These are phyloP conservation scores for Dioscorea cayenensis DNA, from an alignment of 116 monocot genomes.

Conservation along the genomic window DNA sequence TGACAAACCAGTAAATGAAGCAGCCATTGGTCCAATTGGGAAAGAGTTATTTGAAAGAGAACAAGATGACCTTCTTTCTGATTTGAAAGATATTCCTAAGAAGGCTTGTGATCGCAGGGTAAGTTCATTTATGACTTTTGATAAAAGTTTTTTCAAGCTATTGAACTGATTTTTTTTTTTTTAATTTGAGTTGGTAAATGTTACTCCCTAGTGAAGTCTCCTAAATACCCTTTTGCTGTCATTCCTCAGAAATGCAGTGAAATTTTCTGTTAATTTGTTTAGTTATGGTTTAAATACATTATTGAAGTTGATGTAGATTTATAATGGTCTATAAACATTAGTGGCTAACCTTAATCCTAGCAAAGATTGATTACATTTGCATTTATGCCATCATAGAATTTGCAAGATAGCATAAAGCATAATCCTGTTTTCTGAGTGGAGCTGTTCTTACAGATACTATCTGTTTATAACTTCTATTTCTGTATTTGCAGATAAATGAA, in stretches of 20 bases:
- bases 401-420: background rate
- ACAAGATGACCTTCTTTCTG: slow-evolving; percentile 89
- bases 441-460: background rate
- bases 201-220: too few species aligned
- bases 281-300: too few species aligned
- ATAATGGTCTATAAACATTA: too few species aligned
- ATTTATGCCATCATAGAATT: background rate
- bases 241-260: too few species aligned
- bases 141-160: background rate
- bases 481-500: slow-evolving; percentile 70
- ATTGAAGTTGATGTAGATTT: too few species aligned
- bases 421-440: background rate
- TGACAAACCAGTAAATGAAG: slow-evolving; percentile 80
- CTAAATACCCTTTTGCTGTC: too few species aligned
- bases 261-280: too few species aligned
- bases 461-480: background rate
- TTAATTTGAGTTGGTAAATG: background rate
- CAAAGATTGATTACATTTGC: background rate
- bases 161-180: background rate
- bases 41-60: slow-evolving; percentile 89
- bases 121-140: slow-evolving; percentile 4
- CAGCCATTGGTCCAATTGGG: slow-evolving; percentile 61
- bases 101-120: slow-evolving; percentile 78
- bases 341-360: too few species aligned
- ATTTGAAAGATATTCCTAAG: slow-evolving; percentile 90